Evolutionary conservation across 176 grass and related monocot genomes (phyloP).

Genomic region (Bolboschoenus planiculmis): DNA sequence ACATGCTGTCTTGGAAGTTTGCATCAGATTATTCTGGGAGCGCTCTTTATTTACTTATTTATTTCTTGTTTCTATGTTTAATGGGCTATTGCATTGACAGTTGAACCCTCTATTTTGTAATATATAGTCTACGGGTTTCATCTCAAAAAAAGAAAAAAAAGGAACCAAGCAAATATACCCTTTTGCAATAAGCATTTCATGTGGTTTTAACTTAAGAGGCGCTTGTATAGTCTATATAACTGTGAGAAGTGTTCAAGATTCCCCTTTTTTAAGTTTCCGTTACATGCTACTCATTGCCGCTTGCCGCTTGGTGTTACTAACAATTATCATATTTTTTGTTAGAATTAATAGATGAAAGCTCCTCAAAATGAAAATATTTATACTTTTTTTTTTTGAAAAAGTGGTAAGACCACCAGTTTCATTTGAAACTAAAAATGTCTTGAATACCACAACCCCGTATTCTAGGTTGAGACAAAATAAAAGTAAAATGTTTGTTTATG

Average conservation of each 20-base stretch:
- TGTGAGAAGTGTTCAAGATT: neutral
- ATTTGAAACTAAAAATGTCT: too few species aligned
- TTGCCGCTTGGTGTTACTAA: neutral
- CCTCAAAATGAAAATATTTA: neutral
- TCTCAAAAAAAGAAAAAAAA: neutral
- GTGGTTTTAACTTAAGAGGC: neutral
- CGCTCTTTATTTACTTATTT: neutral
- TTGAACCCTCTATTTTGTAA: neutral
- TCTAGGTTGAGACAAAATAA: too few species aligned
- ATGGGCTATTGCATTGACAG: neutral
- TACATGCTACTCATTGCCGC: neutral
- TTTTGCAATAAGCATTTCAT: neutral
- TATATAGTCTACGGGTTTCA: neutral
- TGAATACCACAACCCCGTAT: too few species aligned
- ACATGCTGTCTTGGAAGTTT: neutral
- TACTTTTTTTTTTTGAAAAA: too few species aligned
- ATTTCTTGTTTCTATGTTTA: neutral
- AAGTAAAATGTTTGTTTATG: too few species aligned
- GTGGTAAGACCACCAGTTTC: too few species aligned
- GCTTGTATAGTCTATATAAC: neutral
- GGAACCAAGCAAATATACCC: neutral
- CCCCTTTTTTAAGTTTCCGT: neutral
- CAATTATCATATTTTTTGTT: neutral
- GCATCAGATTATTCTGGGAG: neutral
- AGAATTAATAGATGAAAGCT: neutral